Conservation (phyloP, 768 basidiomycete genomes). For the Tricholoma furcatifolium region DNA sequence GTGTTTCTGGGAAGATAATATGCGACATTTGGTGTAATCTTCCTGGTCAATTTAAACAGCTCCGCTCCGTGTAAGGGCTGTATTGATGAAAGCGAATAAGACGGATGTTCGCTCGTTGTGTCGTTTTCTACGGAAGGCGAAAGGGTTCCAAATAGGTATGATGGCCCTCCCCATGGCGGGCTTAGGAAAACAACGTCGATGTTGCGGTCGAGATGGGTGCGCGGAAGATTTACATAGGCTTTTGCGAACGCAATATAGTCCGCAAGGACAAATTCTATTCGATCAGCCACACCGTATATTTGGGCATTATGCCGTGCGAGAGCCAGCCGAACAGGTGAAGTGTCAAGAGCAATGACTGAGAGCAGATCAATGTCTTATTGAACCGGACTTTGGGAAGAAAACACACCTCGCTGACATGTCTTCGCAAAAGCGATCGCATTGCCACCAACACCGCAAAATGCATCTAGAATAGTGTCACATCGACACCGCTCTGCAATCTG, state of each 20-base stretch:
- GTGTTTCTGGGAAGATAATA: conserved; percentile 89
- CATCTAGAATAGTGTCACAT: conserved; percentile 82
- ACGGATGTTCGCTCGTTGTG: conserved; percentile 35
- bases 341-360: conserved; percentile 91
- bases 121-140: conserved; percentile 8
- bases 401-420: conserved; percentile 90
- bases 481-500: conserved; percentile 94
- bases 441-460: conserved; percentile 97
- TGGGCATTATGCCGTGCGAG: conserved; percentile 92
- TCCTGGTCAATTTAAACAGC: conserved; percentile 71
- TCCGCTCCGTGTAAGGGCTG: conserved; percentile 81
- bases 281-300: conserved; percentile 91
- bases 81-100: conserved; percentile 71
- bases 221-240: conserved; percentile 35
- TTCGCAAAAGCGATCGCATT: conserved; percentile 97
- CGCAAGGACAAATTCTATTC: conserved; percentile 89
- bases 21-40: conserved; percentile 80
- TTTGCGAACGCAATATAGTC: conserved; percentile 84
- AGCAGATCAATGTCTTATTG: not conserved
- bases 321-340: conserved; percentile 77
- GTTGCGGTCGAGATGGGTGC: conserved; percentile 35
- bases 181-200: conserved; percentile 93
- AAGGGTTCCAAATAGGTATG: conserved; percentile 49
- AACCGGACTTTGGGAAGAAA: not conserved
- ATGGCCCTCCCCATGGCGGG: conserved; percentile 94